Evolutionary conservation across 352 stramenopile genomes (phyloP).

Genomic region (Phytophthora pinifolia): DNA sequence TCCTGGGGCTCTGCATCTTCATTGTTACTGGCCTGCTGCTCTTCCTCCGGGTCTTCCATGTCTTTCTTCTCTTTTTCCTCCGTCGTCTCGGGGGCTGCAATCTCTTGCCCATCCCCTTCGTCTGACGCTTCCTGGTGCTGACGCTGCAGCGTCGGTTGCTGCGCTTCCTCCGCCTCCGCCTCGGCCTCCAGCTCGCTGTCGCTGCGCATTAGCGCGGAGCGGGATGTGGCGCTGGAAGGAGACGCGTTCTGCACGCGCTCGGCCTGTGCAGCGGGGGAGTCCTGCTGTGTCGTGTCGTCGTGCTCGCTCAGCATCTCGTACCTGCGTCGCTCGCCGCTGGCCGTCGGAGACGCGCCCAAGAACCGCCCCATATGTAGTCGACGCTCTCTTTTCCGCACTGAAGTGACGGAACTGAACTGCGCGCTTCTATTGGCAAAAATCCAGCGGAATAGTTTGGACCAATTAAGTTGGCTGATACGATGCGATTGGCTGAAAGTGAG

Average conservation of each 20-base stretch:
- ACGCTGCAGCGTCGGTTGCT: constrained; percentile 23
- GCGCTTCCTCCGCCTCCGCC: constrained; percentile 29
- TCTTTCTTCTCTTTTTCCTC: constrained; percentile 18
- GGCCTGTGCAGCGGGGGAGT: constrained; percentile 2
- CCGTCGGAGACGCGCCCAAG: constrained; percentile 39
- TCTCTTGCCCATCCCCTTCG: constrained; percentile 20
- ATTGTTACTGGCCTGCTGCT: constrained; percentile 8
- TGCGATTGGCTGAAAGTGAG: constrained; percentile 3
- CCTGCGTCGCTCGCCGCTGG: constrained; percentile 40
- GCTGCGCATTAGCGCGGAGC: constrained; percentile 33
- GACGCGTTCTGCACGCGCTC: constrained; percentile 1
- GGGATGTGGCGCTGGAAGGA: constrained; percentile 12
- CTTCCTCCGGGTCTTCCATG: constrained; percentile 1
- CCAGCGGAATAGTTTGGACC: not conserved
- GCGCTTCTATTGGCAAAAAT: constrained; percentile 19
- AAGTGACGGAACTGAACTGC: constrained; percentile 25
- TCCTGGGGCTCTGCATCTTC: constrained; percentile 10
- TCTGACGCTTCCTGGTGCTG: constrained; percentile 24
- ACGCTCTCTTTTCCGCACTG: constrained; percentile 16
- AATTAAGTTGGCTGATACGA: not conserved
- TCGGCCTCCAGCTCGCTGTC: constrained; percentile 27
- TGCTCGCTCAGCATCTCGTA: constrained; percentile 63
- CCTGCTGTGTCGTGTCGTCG: constrained; percentile 7
- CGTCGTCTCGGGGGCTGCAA: constrained; percentile 2
- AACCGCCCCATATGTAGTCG: constrained; percentile 77